These are phyloP conservation scores for Aspergillus texensis DNA, from an alignment of 2,329 filamentous ascomycete genomes.

Conservation along the genomic window DNA sequence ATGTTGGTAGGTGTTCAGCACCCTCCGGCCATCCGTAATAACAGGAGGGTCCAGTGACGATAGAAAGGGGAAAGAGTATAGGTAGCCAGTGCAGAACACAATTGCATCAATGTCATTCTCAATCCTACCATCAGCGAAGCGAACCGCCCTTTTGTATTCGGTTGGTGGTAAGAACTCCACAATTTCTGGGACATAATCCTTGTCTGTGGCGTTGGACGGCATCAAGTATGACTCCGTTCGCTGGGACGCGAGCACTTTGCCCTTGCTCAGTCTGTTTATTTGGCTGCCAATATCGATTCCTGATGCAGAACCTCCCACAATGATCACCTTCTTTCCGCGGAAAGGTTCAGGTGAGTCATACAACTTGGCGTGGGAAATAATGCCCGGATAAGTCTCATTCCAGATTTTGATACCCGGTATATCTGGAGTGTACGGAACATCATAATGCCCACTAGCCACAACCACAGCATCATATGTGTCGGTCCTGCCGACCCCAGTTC, in stretches of 20 bases:
- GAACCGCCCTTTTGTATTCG: slow-evolving; percentile 59
- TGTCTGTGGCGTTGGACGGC: slow-evolving; percentile 48
- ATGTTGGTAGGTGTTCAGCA: slow-evolving; percentile 76
- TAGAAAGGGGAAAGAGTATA: slow-evolving; percentile 80
- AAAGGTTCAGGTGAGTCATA: slow-evolving; percentile 71
- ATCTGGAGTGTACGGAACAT: slow-evolving; percentile 67
- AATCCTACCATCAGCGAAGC: slow-evolving; percentile 66
- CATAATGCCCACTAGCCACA: slow-evolving; percentile 75
- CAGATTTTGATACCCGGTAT: slow-evolving; percentile 64
- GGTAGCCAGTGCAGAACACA: slow-evolving; percentile 87
- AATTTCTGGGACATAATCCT: slow-evolving; percentile 61
- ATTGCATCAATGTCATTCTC: slow-evolving; percentile 73
- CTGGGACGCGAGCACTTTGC: slow-evolving; percentile 67
- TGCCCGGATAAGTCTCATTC: slow-evolving; percentile 59
- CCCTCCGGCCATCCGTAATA: slow-evolving; percentile 69
- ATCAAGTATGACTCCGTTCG: slow-evolving; percentile 53
- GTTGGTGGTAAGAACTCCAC: slow-evolving; percentile 56
- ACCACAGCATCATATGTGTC: slow-evolving; percentile 73
- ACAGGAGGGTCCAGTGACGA: slow-evolving; percentile 55
- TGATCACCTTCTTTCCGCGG: slow-evolving; percentile 70
- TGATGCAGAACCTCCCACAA: slow-evolving; percentile 83
- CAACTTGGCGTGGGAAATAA: slow-evolving; percentile 75
- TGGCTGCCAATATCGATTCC: slow-evolving; percentile 82
- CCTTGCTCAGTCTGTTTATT: slow-evolving; percentile 63
- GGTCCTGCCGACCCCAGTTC: slow-evolving; percentile 43